Conservation (phyloP, 1,139 yeast species). For the Hansenula lynferdii region DNA sequence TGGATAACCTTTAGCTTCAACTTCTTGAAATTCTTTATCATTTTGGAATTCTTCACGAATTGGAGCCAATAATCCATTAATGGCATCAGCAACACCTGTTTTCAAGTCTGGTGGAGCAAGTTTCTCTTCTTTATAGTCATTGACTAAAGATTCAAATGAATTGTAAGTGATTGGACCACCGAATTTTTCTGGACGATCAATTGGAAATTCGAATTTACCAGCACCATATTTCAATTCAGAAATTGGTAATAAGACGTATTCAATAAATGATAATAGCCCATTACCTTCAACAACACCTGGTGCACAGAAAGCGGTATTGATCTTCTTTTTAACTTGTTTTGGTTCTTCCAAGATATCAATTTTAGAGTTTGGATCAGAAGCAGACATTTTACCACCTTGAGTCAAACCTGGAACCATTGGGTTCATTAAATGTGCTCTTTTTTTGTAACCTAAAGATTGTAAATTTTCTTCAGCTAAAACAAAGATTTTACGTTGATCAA, state of each 20-base stretch:
- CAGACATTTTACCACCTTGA: slow-evolving; percentile 99
- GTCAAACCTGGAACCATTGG: slow-evolving; percentile 97
- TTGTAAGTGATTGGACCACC: slow-evolving; percentile 85
- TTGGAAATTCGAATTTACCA: slow-evolving; percentile 55
- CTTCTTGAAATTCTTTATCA: slow-evolving; percentile 68
- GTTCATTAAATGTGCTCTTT: slow-evolving; percentile 98
- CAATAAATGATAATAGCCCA: slow-evolving; percentile 82
- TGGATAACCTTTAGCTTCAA: slow-evolving; percentile 81
- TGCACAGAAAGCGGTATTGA: slow-evolving; percentile 89
- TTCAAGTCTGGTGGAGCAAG: slow-evolving; percentile 93
- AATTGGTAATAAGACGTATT: slow-evolving; percentile 82
- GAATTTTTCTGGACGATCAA: slow-evolving; percentile 92
- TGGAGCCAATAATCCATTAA: slow-evolving; percentile 78
- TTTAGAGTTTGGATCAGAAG: slow-evolving; percentile 97
- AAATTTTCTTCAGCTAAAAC: slow-evolving; percentile 96
- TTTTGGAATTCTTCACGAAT: slow-evolving; percentile 64
- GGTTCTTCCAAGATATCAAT: slow-evolving; percentile 91
- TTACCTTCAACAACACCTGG: slow-evolving; percentile 92
- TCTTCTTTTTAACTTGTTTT: slow-evolving; percentile 81
- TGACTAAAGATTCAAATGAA: slow-evolving; percentile 64
- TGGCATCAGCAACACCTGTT: slow-evolving; percentile 82
- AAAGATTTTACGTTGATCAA: slow-evolving; percentile 97
- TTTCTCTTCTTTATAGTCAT: slow-evolving; percentile 65
- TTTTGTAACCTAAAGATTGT: slow-evolving; percentile 83
- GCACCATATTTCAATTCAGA: slow-evolving; percentile 63